Base-by-base conservation (phyloP, 495 filamentous ascomycete species). In the Rostrohypoxylon terebratum region DNA sequence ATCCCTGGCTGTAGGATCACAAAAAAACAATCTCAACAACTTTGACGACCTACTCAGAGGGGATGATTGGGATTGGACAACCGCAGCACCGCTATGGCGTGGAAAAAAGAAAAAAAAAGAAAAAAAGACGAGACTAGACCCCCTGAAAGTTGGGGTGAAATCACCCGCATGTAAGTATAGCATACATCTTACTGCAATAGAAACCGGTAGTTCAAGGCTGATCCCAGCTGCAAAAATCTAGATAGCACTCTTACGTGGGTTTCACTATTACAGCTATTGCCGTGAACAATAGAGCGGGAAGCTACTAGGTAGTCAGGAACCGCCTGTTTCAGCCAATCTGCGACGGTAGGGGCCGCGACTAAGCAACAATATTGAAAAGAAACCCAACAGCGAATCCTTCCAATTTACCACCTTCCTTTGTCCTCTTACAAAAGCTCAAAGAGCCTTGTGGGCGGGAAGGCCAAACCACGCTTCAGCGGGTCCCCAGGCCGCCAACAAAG, bases 371-470 rank as follows among this genome's bases (percentile, higher is more conserved):
- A 16, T 23, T 55, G 14, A 23, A 54, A 33, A 4, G 14, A 42
- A 42, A 42, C 11, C 44, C 7, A 50, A 40, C 54, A 36, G 31
- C 33, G 55, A 55, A 67, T 67, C 64, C 64, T 67, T 48, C 51
- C 31, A 16, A 36, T 60, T 4, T 68, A 61, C 65, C 57, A 68
- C 65, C 65, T 61, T 68, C 65, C 57, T 59, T 61, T 51, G 42
- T 60, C 44, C 20, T 34, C 64, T 60, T 11, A 31, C 57, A 47
- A 16, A 61, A 42, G 33, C 57, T 23, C 14, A 25, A 16, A 33
- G 20, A 21, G 10, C 34, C 34, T 45, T 50, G 16, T 21, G 8
- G 20, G 21, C 40, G 31, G 38, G 50, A 31, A 18, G 4, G 8
- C 42, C 42, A 45, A 28, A 28, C 28, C 20, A 25, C 13, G 11